Percentiles rank a stretch among this genome's conserved stretches.
These are phyloP conservation scores for Exobasidium rhododendri DNA, from an alignment of 1,284 basidiomycete species.

Conservation along the genomic window DNA sequence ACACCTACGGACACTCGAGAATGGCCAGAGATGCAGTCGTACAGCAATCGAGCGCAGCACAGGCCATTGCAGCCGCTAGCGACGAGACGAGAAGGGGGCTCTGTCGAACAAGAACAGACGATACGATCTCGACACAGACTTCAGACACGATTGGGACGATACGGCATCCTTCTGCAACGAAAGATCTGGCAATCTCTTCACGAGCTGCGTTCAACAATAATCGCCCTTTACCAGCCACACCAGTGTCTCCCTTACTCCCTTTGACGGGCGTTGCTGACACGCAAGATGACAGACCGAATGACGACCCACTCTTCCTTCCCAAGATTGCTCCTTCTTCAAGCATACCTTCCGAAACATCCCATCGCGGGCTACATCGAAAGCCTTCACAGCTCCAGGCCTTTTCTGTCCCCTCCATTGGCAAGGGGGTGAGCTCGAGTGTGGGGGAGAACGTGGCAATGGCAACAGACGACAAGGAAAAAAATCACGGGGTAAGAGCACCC, in stretches of 20 bases:
- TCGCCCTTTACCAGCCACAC: no score
- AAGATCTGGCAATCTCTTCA: no score
- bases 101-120: neutral
- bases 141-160: neutral
- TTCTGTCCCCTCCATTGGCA: neutral
- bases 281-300: no score
- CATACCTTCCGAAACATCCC: no score
- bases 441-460: neutral
- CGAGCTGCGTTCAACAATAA: no score
- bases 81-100: neutral
- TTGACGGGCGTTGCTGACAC: no score
- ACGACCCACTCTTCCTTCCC: no score
- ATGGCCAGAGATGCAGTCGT: neutral
- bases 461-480: neutral
- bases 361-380: neutral
- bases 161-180: no score
- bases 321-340: neutral
- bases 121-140: neutral
- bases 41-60: slow-evolving; percentile 5
- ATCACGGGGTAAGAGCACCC: neutral
- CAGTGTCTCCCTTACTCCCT: no score
- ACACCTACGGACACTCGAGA: neutral
- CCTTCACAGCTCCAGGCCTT: neutral
- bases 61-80: neutral
- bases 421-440: neutral